These are phyloP conservation scores for Yamadazyma nakazawae DNA, from an alignment of 805 yeast species.

Conservation along the genomic window DNA sequence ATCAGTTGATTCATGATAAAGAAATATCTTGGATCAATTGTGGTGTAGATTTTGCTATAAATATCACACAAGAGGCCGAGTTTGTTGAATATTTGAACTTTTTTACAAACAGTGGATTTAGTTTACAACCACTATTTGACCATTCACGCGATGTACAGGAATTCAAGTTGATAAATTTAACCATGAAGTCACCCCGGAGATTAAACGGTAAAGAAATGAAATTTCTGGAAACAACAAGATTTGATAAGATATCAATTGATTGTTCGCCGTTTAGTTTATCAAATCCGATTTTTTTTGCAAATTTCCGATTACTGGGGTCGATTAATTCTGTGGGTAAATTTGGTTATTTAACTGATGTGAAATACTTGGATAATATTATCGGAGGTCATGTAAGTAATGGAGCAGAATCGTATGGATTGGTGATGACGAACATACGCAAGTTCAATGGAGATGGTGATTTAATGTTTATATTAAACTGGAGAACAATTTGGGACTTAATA, in stretches of 20 bases:
- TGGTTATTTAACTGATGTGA: conserved; percentile 35
- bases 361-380: conserved; percentile 44
- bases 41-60: conserved; percentile 6
- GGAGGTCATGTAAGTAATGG: conserved; percentile 32
- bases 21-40: conserved; percentile 16
- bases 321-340: conserved; percentile 21
- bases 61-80: conserved; percentile 1
- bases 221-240: conserved; percentile 2
- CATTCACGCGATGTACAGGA: conserved; percentile 1
- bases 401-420: conserved; percentile 31
- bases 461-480: conserved; percentile 30
- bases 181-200: neutral
- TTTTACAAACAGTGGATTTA: conserved; percentile 23
- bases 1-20: conserved; percentile 2
- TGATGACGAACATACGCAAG: conserved; percentile 37
- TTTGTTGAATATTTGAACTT: conserved; percentile 10
- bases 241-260: conserved; percentile 13
- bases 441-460: conserved; percentile 47
- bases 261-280: conserved; percentile 31
- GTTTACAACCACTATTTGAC: conserved; percentile 19
- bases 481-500: conserved; percentile 11
- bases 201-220: neutral
- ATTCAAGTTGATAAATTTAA: conserved; percentile 1
- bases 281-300: conserved; percentile 27
- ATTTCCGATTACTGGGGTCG: conserved; percentile 21